phyloP scores from a whole-genome alignment of 2,329 filamentous ascomycete genomes.

The Leptographium procerum region DNA sequence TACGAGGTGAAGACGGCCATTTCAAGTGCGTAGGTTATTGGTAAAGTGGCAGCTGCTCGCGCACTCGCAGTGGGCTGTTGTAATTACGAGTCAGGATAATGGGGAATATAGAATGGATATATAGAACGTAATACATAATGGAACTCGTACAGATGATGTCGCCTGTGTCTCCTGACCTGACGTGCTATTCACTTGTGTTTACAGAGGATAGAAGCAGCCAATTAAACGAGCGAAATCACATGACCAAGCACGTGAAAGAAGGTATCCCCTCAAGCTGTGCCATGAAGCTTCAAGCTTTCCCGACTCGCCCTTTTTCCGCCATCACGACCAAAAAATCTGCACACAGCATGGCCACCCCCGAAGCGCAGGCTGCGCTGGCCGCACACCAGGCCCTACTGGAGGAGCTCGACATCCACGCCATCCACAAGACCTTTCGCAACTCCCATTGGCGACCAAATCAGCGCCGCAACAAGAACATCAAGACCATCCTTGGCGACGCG shows the following conservation, averaged over 20 bases:
- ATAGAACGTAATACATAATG: not conserved
- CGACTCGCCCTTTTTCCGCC: not conserved
- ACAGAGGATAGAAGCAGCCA: too few relatives aligned
- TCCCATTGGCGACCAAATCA: conserved; percentile 82
- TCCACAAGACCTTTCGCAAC: conserved; percentile 84
- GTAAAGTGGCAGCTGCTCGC: not conserved
- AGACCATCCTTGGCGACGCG: conserved; percentile 85
- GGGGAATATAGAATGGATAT: not conserved
- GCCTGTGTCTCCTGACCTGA: too few relatives aligned
- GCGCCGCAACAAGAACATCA: conserved; percentile 97
- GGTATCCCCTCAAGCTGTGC: not conserved
- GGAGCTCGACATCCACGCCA: conserved; percentile 77
- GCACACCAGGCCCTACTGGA: conserved; percentile 81
- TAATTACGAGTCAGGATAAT: too few relatives aligned
- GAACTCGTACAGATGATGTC: not conserved
- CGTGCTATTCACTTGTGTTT: too few relatives aligned
- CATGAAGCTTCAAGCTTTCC: not conserved
- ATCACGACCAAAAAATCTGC: not conserved
- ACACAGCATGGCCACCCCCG: conserved; percentile 30
- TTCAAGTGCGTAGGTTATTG: not conserved
- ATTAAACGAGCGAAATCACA: not conserved
- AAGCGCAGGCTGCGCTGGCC: conserved; percentile 66
- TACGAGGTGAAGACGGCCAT: too few relatives aligned
- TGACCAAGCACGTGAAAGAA: not conserved
- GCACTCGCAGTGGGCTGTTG: too few relatives aligned